Evolutionary conservation across 164 flowering plant genomes (phyloP), one percentile per base, ranked within the genome.

Genomic region (Saururus chinensis): DNA sequence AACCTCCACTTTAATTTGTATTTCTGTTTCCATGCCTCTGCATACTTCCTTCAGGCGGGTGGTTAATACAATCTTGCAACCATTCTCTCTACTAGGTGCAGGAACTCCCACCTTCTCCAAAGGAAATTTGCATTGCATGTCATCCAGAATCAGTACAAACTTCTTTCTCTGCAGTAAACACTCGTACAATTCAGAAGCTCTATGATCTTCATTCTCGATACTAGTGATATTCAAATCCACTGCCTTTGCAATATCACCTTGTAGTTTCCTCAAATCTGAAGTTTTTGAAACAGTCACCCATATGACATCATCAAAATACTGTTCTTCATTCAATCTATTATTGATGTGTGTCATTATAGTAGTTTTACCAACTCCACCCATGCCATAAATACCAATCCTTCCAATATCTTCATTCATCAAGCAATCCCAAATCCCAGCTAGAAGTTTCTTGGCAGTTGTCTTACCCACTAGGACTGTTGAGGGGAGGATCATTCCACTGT

Each of bases 351-450:
- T 66, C 53, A 66, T 24, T 9, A 66, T 52, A 40, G 70, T 67
- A 25, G 70, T 61, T 22, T 67, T 67, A 11, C 70, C 70, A 1
- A 67, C 70, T 45, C 69, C 69, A 19, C 53, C 69, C 69, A 66
- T 53, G 40, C 69, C 69, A 61, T 67, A 55, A 24, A 67, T 51
- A 1, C 66, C 70, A 51, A 68, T 62, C 14, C 21, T 68, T 42
- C 61, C 51, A 17, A 57, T 22, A 0, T 30, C 35, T 4, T 0
- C 57, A 60, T 61, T 55, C 55, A 25, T 30, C 20, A 60, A 20
- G 26, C 40, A 21, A n/a, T 56, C 35, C 66, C 60, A 64, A 16
- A 56, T 19, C 48, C 0, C 48, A 55, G 45, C 42, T 12, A 64
- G 25, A 10, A 41, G 25, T 64, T 23, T 64, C 30, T 56, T 19